phyloP scores from a whole-genome alignment of 108 stramenopile species.

The Aureococcus anophagefferens region DNA sequence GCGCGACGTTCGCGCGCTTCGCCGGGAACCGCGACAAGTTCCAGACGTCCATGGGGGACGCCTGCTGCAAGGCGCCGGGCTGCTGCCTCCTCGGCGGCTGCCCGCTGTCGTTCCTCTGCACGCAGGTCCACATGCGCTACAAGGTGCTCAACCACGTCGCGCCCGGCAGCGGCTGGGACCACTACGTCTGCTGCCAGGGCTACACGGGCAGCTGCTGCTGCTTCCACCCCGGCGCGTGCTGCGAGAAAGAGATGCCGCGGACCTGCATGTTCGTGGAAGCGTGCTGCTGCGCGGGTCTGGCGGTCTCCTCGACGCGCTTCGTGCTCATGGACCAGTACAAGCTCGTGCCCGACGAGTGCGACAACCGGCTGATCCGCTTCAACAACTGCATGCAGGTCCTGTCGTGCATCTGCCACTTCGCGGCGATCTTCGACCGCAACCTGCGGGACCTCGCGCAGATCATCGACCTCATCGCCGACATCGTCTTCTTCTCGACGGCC shows the following conservation, averaged over 20 bases:
- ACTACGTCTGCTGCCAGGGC: slow-evolving; percentile 41
- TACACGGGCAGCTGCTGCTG: slow-evolving; percentile 18
- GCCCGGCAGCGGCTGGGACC: not conserved
- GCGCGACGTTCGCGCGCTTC: not conserved
- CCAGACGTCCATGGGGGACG: not conserved
- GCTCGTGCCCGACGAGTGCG: slow-evolving; percentile 14
- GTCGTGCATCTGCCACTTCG: slow-evolving; percentile 17
- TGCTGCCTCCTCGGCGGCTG: not conserved
- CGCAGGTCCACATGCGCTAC: not conserved
- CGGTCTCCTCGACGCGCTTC: not conserved
- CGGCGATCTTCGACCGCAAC: slow-evolving; percentile 12
- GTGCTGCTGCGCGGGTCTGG: not conserved
- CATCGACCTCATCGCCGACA: slow-evolving; percentile 18
- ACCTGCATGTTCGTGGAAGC: not conserved
- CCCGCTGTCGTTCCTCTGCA: not conserved
- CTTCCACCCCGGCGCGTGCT: slow-evolving; percentile 6
- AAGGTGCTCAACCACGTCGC: not conserved
- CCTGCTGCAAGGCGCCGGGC: not conserved
- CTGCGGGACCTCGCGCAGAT: slow-evolving; percentile 14
- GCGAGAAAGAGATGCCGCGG: slow-evolving; percentile 3
- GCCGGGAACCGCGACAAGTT: not conserved
- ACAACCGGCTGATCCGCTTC: slow-evolving; percentile 34
- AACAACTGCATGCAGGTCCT: slow-evolving; percentile 31
- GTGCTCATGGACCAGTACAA: not conserved
- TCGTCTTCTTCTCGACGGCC: slow-evolving; percentile 14